Evolutionary conservation across 768 basidiomycete species (phyloP), one percentile per base, ranked within the genome.

Genomic region (Boletus subcaerulescens): DNA sequence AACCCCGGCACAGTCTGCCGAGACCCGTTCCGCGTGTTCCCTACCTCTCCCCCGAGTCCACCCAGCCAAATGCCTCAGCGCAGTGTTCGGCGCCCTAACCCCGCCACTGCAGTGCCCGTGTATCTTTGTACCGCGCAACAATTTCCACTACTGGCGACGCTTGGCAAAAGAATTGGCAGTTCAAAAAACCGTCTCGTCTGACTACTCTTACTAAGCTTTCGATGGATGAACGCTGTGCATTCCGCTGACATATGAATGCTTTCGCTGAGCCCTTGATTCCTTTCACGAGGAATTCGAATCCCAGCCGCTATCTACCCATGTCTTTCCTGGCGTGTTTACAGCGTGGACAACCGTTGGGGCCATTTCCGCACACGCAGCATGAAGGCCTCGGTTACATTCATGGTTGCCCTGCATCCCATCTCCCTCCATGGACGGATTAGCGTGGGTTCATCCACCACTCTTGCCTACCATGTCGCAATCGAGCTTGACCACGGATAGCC

Each of bases 1-100:
- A 64, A 68, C 65, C 70, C 50, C 67, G 68, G 68, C 57, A 55
- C 47, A 36, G 22, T 18, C 13, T 50, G 56, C 63, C 61, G 63
- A 57, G 5, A 22, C 29, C 54, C 24, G 51, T 53, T 63, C 66
- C 65, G 59, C 35, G 14, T 56, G 52, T 35, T 68, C 57, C 61
- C 68, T 70, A 14, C 32, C 3, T 9, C 17, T 14, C 15, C 35
- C 31, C 54, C 39, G 45, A 51, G 13, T 24, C 18, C 50, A 10
- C 6, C 14, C 41, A 22, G 13, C 4, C 22, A 36, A 18, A n/a
- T n/a, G 12, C 33, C 20, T 43, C 29, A 35, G 12, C n/a, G 29
- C 18, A 18, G 14, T 17, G 22, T 42, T 24, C 44, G 14, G 52
- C 63, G 63, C 49, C 45, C 52, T 56, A 65, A 45, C 54, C 46